phyloP scores from a whole-genome alignment of 2,329 filamentous ascomycete species.

The Ophiosphaerella herpotricha region DNA sequence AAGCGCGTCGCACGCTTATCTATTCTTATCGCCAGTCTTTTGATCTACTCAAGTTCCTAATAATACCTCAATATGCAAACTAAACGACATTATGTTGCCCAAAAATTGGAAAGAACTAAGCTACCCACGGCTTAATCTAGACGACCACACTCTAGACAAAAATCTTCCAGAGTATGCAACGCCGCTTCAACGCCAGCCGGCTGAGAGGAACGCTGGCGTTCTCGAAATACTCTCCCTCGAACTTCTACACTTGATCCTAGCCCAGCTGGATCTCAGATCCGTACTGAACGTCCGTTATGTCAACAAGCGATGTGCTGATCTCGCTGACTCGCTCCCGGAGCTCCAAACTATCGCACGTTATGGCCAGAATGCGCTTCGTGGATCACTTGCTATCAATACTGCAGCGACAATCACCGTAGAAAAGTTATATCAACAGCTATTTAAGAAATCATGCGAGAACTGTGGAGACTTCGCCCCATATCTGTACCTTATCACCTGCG shows the following conservation, averaged over 20 bases:
- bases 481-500: background rate
- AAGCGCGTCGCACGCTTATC: no score
- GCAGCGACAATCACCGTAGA: background rate
- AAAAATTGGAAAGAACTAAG: background rate
- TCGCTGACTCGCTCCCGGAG: background rate
- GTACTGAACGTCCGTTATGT: background rate
- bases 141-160: constrained; percentile 1
- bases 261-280: background rate
- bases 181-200: background rate
- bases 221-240: background rate
- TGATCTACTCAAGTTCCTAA: background rate
- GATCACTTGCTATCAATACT: constrained; percentile 1
- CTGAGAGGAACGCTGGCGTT: background rate
- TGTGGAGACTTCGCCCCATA: background rate
- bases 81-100: background rate
- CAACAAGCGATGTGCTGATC: background rate
- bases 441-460: background rate
- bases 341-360: background rate
- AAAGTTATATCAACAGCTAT: background rate
- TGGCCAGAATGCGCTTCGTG: background rate
- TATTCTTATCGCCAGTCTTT: background rate
- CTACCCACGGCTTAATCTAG: background rate
- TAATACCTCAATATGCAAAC: background rate
- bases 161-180: constrained; percentile 2
- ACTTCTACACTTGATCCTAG: constrained; percentile 1